Evolutionary conservation across 768 basidiomycete genomes (phyloP).

Genomic region (Lenzites betulinus): DNA sequence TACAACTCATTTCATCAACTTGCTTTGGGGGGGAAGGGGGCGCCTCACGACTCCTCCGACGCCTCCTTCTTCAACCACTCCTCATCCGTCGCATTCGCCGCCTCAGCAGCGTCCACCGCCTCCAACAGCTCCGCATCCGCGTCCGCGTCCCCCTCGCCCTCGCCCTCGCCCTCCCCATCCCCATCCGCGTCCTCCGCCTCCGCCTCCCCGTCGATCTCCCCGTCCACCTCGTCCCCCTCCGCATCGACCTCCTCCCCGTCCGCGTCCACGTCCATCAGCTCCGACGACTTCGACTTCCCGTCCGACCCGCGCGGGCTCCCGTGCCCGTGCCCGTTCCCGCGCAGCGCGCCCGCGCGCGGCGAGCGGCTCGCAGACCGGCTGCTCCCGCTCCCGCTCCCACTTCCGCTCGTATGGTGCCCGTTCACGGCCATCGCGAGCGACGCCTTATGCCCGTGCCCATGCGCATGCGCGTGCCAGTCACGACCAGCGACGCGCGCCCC

Average conservation of each 20-base stretch:
- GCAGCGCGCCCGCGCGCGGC: neutral
- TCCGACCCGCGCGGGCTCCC: constrained; percentile 22
- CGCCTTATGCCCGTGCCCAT: neutral
- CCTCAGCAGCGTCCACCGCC: constrained; percentile 44
- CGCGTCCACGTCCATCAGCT: constrained; percentile 19
- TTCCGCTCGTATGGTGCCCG: constrained; percentile 5
- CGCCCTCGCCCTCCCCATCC: constrained; percentile 38
- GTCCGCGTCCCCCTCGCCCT: constrained; percentile 34
- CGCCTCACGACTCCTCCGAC: constrained; percentile 26
- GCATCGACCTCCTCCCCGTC: constrained; percentile 20
- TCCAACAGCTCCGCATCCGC: constrained; percentile 39
- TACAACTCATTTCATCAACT: too few relatives aligned
- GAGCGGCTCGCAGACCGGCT: constrained; percentile 18
- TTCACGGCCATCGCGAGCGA: neutral
- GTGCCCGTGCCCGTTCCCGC: neutral
- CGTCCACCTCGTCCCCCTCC: constrained; percentile 14
- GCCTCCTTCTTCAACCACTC: constrained; percentile 34
- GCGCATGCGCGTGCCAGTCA: neutral
- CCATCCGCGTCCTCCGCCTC: constrained; percentile 35
- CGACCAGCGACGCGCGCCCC: neutral
- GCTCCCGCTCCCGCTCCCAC: constrained; percentile 12
- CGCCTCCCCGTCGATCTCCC: constrained; percentile 22
- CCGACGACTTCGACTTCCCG: constrained; percentile 12
- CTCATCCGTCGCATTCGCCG: constrained; percentile 30
- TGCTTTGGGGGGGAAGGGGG: neutral